phyloP scores from a whole-genome alignment of 306 rosid genomes.

The Prunus armeniaca region DNA sequence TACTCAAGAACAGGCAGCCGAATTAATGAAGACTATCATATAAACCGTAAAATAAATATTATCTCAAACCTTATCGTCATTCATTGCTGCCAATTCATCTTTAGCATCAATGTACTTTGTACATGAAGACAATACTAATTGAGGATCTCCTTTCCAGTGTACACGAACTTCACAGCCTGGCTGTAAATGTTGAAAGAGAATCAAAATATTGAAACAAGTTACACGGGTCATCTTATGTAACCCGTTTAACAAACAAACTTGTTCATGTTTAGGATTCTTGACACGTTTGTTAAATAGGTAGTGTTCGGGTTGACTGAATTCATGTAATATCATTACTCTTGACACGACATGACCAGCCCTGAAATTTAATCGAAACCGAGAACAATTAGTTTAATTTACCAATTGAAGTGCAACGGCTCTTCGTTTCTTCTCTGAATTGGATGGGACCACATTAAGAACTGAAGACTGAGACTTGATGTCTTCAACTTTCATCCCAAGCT shows the following conservation, averaged over 20 bases:
- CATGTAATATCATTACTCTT: too few relatives aligned
- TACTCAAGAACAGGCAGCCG: too few relatives aligned
- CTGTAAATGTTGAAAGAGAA: constrained; percentile 26
- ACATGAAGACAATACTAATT: constrained; percentile 57
- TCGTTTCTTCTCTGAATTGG: constrained; percentile 72
- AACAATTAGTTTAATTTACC: constrained; percentile 30
- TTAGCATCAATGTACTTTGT: constrained; percentile 39
- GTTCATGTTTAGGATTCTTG: too few relatives aligned
- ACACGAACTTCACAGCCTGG: constrained; percentile 49
- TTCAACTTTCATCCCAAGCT: constrained; percentile 74
- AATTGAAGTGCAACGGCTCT: constrained; percentile 56
- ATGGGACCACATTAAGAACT: constrained; percentile 64
- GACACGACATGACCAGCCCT: too few relatives aligned
- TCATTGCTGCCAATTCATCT: constrained; percentile 39
- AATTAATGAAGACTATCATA: too few relatives aligned
- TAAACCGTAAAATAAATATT: neutral
- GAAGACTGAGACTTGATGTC: constrained; percentile 50
- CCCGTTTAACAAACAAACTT: too few relatives aligned
- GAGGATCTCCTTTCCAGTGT: constrained; percentile 94
- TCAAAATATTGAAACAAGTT: neutral
- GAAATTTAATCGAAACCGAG: neutral
- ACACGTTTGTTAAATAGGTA: too few relatives aligned
- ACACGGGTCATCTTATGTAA: too few relatives aligned
- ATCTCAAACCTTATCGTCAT: constrained; percentile 57
- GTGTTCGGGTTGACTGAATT: too few relatives aligned